These are phyloP conservation scores for Astrocystis sublimbata DNA, from an alignment of 495 filamentous ascomycete genomes.

Conservation along the genomic window DNA sequence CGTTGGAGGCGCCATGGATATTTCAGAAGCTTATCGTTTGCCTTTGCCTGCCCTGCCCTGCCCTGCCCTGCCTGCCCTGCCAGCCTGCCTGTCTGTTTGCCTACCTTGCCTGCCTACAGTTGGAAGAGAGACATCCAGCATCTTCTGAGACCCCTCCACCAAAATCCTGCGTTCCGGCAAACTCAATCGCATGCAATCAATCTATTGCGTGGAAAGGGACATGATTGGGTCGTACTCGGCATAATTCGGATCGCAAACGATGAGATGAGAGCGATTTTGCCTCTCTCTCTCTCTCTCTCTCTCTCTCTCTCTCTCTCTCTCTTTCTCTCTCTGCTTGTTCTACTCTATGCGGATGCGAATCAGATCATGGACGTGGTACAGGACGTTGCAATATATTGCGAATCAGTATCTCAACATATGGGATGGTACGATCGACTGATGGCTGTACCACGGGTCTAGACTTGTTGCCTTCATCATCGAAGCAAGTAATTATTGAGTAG, in stretches of 20 bases:
- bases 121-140: background rate
- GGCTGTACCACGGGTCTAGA: background rate
- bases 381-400: background rate
- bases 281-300: no score
- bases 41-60: no score
- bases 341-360: background rate
- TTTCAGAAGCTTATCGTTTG: constrained; percentile 8
- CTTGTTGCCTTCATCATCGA: background rate
- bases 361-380: constrained; percentile 13
- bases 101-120: no score
- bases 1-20: constrained; percentile 1
- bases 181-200: background rate
- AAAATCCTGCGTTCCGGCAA: background rate
- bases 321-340: background rate
- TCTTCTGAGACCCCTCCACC: background rate
- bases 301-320: no score
- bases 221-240: constrained; percentile 7
- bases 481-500: background rate
- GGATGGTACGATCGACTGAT: background rate
- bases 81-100: no score
- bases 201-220: background rate
- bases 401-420: background rate
- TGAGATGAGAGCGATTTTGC: background rate
- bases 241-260: background rate
- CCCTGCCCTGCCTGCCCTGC: no score